Evolutionary conservation across 75 land plant genomes (phyloP).

Genomic region (Sequoia sempervirens): DNA sequence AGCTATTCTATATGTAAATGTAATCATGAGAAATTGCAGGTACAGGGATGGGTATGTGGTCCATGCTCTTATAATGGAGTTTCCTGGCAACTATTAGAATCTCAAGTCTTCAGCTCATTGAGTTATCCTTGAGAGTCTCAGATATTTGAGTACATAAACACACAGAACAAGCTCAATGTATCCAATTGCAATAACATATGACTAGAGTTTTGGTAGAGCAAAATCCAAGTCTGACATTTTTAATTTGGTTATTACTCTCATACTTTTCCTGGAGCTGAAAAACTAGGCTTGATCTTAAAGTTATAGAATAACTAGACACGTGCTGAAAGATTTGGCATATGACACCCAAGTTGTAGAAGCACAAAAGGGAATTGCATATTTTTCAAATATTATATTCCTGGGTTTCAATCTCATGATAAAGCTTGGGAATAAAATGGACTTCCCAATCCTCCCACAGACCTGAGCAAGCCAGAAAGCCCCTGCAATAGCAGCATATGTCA

Average conservation of each 20-base stretch:
- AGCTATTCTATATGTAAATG: too few relatives aligned
- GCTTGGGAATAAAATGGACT: not conserved
- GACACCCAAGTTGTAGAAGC: not conserved
- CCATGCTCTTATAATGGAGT: too few relatives aligned
- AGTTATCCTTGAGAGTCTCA: too few relatives aligned
- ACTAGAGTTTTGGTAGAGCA: too few relatives aligned
- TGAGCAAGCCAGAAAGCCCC: not conserved
- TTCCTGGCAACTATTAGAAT: too few relatives aligned
- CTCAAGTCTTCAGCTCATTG: too few relatives aligned
- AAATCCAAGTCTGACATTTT: not conserved
- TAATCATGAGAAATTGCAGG: too few relatives aligned
- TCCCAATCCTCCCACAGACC: not conserved
- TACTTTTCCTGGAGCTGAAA: not conserved
- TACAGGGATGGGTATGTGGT: too few relatives aligned
- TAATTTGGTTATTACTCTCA: not conserved
- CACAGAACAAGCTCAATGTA: not conserved
- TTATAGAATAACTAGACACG: not conserved
- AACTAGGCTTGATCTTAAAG: not conserved
- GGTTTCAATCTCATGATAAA: not conserved
- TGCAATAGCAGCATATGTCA: not conserved
- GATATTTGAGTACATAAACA: too few relatives aligned
- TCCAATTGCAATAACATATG: not conserved
- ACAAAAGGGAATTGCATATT: not conserved
- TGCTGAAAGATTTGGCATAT: not conserved
- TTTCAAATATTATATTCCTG: not conserved